Evolutionary conservation across 148 eudicot genomes (phyloP), one percentile per base, ranked within the genome.

Genomic region (Tetragonia tetragonoides): DNA sequence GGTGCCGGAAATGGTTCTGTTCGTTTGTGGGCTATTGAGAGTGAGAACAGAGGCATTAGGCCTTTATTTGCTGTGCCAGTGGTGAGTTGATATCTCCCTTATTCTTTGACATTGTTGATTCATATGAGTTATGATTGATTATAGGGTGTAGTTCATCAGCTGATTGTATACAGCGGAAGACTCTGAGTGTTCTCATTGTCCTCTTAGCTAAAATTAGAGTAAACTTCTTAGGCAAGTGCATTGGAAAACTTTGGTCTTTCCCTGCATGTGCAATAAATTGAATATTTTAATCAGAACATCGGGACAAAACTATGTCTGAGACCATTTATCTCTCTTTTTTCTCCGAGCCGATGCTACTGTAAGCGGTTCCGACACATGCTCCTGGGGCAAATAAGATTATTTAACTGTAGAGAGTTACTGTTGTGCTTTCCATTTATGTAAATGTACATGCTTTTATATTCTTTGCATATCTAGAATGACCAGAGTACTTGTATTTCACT

Each of bases 1-100:
- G 99, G 98, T 80, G 97, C 99, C 73, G 99, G 97, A 60, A 93
- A 91, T 81, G 98, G 98, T 37, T 84, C 61, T 77, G 85, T 93
- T 81, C 92, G 89, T 56, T 83, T 93, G 68, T 96, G 99, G 99
- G 87, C 79, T 73, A 89, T 96, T 81, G 91, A 91, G 77, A 89
- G 68, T 72, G 99, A 96, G 64, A 81, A 86, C 78, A 93, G 88
- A 83, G 92, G 90, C 81, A 71, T 96, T 38, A 80, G 72, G 54
- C 97, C 99, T 38, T 81, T 96, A 67, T 96, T 90, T 84, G 91
- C 90, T 77, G 86, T 93, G 59, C 89, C 95, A 74, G 12, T 91
- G 95, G 99, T 96, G 88, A 88, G 87, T 70, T 70, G 18, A 40
- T 14, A 67, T 75, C 24, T 79, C 28, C 28, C 17, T 5, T 20